phyloP scores from a whole-genome alignment of 2,329 filamentous ascomycete species.

The Pseudogymnoascus sp. region DNA sequence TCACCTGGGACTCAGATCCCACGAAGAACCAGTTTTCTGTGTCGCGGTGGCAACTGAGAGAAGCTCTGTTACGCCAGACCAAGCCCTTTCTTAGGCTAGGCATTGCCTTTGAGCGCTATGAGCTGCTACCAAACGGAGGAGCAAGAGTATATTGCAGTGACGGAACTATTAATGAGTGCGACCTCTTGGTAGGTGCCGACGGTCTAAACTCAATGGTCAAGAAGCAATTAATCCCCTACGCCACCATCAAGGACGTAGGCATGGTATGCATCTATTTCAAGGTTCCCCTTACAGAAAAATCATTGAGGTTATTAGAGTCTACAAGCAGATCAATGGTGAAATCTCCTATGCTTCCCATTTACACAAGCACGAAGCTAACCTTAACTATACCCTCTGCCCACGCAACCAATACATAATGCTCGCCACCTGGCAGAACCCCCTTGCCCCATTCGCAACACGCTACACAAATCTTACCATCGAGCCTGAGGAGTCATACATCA shows the following conservation, averaged over 20 bases:
- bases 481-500: slow-evolving; percentile 23
- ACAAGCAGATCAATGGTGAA: slow-evolving; percentile 18
- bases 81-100: slow-evolving; percentile 13
- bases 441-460: slow-evolving; percentile 17
- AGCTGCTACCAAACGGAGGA: slow-evolving; percentile 5
- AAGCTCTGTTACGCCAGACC: slow-evolving; percentile 16
- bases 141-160: slow-evolving; percentile 10
- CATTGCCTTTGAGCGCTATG: slow-evolving; percentile 9
- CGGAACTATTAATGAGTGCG: slow-evolving; percentile 8
- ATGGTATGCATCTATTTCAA: slow-evolving; percentile 24
- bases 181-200: slow-evolving; percentile 77
- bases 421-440: slow-evolving; percentile 21
- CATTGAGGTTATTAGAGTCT: slow-evolving; percentile 15
- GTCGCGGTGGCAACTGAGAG: slow-evolving; percentile 17
- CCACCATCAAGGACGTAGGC: slow-evolving; percentile 15
- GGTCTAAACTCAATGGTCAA: slow-evolving; percentile 87
- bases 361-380: neutral
- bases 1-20: slow-evolving; percentile 20
- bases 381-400: slow-evolving; percentile 17
- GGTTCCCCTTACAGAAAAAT: slow-evolving; percentile 20
- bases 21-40: slow-evolving; percentile 21
- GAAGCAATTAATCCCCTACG: slow-evolving; percentile 19
- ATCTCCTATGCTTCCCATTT: neutral
- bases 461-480: slow-evolving; percentile 17
- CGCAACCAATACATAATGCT: slow-evolving; percentile 22